A percentile compares a stretch with the other conserved stretches of the same genome.
These are phyloP conservation scores for Elongisporangium undulatum DNA, from an alignment of 352 stramenopile genomes.

Conservation along the genomic window DNA sequence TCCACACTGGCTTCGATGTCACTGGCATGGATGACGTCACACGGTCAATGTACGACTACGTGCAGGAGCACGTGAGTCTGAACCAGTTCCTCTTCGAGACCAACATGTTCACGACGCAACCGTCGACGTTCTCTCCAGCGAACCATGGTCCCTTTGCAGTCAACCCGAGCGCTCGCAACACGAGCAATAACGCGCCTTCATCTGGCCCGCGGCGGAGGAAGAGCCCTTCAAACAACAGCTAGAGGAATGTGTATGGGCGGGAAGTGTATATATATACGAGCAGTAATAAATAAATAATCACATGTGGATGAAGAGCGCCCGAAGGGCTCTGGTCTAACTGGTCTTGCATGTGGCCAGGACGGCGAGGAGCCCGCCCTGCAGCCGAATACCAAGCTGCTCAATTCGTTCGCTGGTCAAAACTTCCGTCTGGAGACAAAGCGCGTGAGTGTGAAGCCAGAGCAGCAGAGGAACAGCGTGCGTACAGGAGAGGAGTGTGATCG, in stretches of 20 bases:
- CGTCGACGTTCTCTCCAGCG: slow-evolving; percentile 4
- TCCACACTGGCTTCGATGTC: slow-evolving; percentile 53
- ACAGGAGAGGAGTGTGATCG: neutral
- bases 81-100: slow-evolving; percentile 71
- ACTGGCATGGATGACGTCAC: slow-evolving; percentile 53
- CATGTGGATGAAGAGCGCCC: neutral
- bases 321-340: neutral
- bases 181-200: neutral
- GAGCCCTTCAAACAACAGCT: neutral
- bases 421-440: slow-evolving; percentile 18
- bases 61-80: slow-evolving; percentile 52
- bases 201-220: neutral
- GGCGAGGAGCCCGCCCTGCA: too few species aligned
- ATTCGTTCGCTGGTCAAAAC: slow-evolving; percentile 21
- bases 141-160: neutral
- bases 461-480: neutral
- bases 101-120: slow-evolving; percentile 50
- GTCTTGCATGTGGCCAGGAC: neutral
- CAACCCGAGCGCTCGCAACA: neutral
- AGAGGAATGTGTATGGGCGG: neutral
- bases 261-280: neutral
- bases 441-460: neutral
- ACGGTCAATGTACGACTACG: slow-evolving; percentile 40
- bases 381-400: neutral
- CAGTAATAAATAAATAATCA: neutral